phyloP scores from a whole-genome alignment of 257 asterid genomes.

The Petunia secreta region DNA sequence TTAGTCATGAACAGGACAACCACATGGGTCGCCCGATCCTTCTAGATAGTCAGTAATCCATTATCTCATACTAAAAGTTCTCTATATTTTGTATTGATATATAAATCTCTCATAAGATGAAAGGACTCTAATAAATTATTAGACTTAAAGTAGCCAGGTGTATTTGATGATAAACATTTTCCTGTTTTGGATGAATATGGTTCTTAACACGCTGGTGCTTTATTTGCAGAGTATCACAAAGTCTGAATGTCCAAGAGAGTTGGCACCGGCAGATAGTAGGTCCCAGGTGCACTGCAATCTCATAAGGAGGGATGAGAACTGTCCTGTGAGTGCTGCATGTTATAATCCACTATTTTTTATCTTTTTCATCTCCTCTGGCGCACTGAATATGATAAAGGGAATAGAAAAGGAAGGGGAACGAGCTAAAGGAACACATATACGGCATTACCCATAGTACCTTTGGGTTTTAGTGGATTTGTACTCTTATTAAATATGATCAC shows the following conservation, averaged over 20 bases:
- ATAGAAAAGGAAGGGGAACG: not conserved
- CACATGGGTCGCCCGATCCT: not conserved
- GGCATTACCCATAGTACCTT: not conserved
- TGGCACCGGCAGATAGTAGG: constrained; percentile 81
- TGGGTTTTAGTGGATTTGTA: not conserved
- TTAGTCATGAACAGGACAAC: not conserved
- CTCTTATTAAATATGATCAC: not conserved
- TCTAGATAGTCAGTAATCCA: constrained; percentile 2
- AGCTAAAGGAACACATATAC: not conserved
- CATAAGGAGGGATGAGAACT: constrained; percentile 79
- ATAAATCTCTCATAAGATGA: too few species aligned
- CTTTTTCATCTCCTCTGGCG: not conserved
- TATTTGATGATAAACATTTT: not conserved
- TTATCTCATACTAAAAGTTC: too few species aligned
- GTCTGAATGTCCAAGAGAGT: constrained; percentile 94
- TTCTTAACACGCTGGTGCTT: not conserved
- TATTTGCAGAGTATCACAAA: constrained; percentile 77
- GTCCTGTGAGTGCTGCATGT: constrained; percentile 59
- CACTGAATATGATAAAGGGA: constrained; percentile 9
- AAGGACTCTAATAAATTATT: too few species aligned
- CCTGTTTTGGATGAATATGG: constrained; percentile 14
- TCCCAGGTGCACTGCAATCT: constrained; percentile 81
- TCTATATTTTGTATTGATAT: too few species aligned
- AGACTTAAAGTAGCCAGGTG: not conserved
- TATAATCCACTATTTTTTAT: not conserved